Evolutionary conservation across 1,284 basidiomycete genomes (phyloP), one percentile per base, ranked within the genome.

Genomic region (Ceratobasidium sp.): DNA sequence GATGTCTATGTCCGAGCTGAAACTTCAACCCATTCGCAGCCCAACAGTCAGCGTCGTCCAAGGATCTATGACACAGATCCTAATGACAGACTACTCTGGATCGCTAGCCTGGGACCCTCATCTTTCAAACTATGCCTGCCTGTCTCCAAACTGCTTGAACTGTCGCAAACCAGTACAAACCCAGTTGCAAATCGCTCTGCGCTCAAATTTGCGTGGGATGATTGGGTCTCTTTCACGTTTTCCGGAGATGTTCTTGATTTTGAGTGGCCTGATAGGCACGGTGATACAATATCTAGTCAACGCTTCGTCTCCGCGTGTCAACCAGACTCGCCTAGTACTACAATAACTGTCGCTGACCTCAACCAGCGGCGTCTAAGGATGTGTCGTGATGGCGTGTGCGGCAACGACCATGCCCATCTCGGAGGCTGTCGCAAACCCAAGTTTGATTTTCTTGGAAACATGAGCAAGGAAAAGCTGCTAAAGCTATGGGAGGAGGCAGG

Each of bases 41-140:
- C 18, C 9, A 34, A 10, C 18, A 10, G 4, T 21, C 30, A 36
- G 12, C 10, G 2, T n/a, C 48, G 10, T 18, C 32, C 4, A n/a
- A 67, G 43, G 18, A n/a, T 67, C 12, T 67, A 41, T 41, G 14
- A 55, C 23, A 10, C 43, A 41, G 52, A 32, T 6, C 50, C 64
- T 39, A 26, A 30, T 26, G 23, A 43, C 30, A 34, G 50, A 43
- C 21, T 67, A 5, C 32, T 67, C 9, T 52, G 64, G 39, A 16
- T 67, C 1, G 16, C 30, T 23, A 30, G 43, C 16, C 16, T 18
- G 16, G n/a, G 18, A 34, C n/a, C 16, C 18, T 34, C 12, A n/a
- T n/a, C n/a, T 14, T 12, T 34, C 18, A 34, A 30, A 14, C n/a
- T 57, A 36, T 21, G 34, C 23, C 18, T 39, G 32, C 32, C 32